A percentile compares a stretch with the other conserved stretches of the same genome.
Evolutionary conservation across 345 rosid species (phyloP).

Genomic region (Rubroshorea leprosula): DNA sequence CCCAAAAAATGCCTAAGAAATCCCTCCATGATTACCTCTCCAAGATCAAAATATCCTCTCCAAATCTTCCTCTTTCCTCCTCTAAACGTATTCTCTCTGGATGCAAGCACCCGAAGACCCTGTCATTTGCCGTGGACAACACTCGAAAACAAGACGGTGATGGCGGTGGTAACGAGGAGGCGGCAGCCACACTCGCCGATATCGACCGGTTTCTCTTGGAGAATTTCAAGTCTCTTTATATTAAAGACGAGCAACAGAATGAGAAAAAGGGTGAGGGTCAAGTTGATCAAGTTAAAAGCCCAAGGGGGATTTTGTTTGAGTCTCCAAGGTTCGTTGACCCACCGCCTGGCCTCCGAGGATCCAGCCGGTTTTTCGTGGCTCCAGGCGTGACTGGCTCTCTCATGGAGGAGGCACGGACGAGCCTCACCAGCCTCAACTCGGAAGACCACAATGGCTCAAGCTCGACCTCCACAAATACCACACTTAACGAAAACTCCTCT

Average conservation of each 20-base stretch:
- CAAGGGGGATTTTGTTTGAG: slow-evolving; percentile 17
- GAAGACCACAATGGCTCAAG: slow-evolving; percentile 22
- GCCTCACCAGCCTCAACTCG: slow-evolving; percentile 19
- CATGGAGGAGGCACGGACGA: slow-evolving; percentile 41
- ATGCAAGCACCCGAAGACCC: slow-evolving; percentile 63
- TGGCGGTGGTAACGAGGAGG: slow-evolving; percentile 7
- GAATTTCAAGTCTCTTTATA: slow-evolving; percentile 76
- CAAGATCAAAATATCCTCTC: slow-evolving; percentile 48
- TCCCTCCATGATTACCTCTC: slow-evolving; percentile 54
- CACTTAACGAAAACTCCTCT: neutral
- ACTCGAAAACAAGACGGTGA: slow-evolving; percentile 7
- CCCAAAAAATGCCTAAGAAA: slow-evolving; percentile 50
- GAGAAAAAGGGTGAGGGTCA: slow-evolving; percentile 3
- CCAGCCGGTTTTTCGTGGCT: slow-evolving; percentile 40
- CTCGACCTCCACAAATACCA: slow-evolving; percentile 23
- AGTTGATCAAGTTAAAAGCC: slow-evolving; percentile 3
- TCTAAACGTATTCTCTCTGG: slow-evolving; percentile 44
- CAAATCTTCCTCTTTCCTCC: slow-evolving; percentile 30
- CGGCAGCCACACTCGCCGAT: slow-evolving; percentile 67
- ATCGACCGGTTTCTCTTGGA: slow-evolving; percentile 74
- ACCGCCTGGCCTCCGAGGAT: slow-evolving; percentile 28
- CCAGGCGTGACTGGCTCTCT: slow-evolving; percentile 43
- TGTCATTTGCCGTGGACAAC: slow-evolving; percentile 39
- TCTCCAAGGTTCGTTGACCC: slow-evolving; percentile 34
- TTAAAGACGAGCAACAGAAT: slow-evolving; percentile 31